Percentiles rank a stretch among this genome's conserved stretches.
phyloP scores from a whole-genome alignment of 1,139 yeast genomes.

The Yamadazyma blattariae region DNA sequence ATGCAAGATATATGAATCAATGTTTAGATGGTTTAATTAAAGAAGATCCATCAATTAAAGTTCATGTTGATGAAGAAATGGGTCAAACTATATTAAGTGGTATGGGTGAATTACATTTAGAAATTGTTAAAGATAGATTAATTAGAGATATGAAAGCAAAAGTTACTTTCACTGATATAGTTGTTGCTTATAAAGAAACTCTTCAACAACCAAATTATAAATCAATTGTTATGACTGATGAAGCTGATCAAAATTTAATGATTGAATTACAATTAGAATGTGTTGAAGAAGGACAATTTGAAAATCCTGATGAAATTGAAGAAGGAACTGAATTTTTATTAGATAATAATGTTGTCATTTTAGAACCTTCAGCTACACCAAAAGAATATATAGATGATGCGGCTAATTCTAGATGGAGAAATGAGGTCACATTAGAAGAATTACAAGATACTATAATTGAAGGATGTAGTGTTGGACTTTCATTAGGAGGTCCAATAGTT shows the following conservation, averaged over 20 bases:
- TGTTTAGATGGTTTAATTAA: conserved; percentile 63
- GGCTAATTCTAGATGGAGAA: conserved; percentile 49
- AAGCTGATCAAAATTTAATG: conserved; percentile 14
- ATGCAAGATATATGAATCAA: conserved; percentile 63
- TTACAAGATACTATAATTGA: conserved; percentile 53
- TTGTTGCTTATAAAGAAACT: conserved; percentile 87
- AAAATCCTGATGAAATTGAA: conserved; percentile 33
- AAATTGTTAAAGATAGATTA: conserved; percentile 78
- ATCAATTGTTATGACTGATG: conserved; percentile 9
- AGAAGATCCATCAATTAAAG: conserved; percentile 54
- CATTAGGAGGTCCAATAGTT: conserved; percentile 70
- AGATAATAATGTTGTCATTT: conserved; percentile 36
- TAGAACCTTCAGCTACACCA: conserved; percentile 30
- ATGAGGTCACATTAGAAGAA: conserved; percentile 44
- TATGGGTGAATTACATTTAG: conserved; percentile 94
- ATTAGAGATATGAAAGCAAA: conserved; percentile 78
- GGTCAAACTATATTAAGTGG: conserved; percentile 90
- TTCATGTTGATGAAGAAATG: conserved; percentile 66
- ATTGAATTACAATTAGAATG: conserved; percentile 51
- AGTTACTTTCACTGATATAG: conserved; percentile 75
- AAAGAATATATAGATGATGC: conserved; percentile 23
- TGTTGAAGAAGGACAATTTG: conserved; percentile 43
- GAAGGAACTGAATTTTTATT: conserved; percentile 36
- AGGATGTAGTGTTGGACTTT: conserved; percentile 70
- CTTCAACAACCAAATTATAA: conserved; percentile 24